Conservation (phyloP, 176 grass and related monocot genomes). For the Ensete ventricosum region DNA sequence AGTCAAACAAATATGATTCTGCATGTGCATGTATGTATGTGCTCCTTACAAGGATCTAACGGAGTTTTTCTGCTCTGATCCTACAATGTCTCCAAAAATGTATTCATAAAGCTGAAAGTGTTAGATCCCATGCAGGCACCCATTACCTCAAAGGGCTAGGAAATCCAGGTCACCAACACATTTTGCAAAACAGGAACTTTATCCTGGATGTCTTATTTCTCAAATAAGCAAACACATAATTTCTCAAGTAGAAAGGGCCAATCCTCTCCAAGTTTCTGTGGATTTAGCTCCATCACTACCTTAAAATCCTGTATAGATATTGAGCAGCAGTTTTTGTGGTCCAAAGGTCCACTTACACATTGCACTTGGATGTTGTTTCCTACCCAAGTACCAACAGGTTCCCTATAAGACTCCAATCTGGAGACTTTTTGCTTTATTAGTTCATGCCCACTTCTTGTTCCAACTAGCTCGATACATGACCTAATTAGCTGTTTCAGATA, state of each 20-base stretch:
- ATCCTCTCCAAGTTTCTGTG: constrained; percentile 3
- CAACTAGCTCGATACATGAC: neutral
- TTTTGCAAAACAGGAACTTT: neutral
- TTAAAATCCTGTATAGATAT: constrained; percentile 5
- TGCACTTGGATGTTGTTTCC: constrained; percentile 1
- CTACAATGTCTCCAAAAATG: neutral
- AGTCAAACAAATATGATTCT: neutral
- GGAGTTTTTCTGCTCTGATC: neutral
- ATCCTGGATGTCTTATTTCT: constrained; percentile 4
- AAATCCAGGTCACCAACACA: neutral
- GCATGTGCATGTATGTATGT: neutral
- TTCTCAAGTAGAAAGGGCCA: constrained; percentile 18
- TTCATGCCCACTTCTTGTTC: neutral
- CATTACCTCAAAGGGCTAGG: no score
- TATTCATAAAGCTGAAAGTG: constrained; percentile 19
- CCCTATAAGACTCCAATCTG: neutral
- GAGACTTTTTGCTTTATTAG: neutral
- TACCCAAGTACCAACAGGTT: neutral
- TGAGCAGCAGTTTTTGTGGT: neutral
- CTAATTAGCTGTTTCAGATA: constrained; percentile 16
- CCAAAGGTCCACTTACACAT: neutral
- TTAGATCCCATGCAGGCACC: neutral
- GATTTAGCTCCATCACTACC: constrained; percentile 14
- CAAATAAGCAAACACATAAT: constrained; percentile 1
- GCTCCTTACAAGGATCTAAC: neutral